These are phyloP conservation scores for Mucor piriformis DNA, from an alignment of 371 early-diverging fungal species.

Conservation along the genomic window DNA sequence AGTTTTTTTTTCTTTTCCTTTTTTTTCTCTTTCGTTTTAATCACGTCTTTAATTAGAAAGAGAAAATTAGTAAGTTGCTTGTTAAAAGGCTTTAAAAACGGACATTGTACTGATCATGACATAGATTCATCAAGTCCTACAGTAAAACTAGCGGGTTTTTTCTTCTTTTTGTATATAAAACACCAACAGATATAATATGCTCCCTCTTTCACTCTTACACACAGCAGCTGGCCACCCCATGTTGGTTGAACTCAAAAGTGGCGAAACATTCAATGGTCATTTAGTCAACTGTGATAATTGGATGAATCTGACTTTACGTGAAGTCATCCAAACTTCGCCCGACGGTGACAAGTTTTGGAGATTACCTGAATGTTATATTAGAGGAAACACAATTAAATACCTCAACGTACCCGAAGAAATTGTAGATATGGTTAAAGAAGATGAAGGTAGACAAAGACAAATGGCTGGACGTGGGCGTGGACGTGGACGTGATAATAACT, in stretches of 20 bases:
- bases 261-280: conserved; percentile 97
- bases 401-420: conserved; percentile 92
- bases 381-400: conserved; percentile 94
- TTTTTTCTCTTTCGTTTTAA: conserved; percentile 7
- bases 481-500: conserved; percentile 50
- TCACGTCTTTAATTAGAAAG: neutral
- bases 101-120: too few relatives aligned
- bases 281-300: conserved; percentile 96
- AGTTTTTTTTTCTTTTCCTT: neutral
- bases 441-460: conserved; percentile 51
- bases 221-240: conserved; percentile 91
- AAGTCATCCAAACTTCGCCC: conserved; percentile 93
- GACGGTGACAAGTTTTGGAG: conserved; percentile 94
- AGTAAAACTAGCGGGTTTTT: too few relatives aligned
- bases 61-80: neutral
- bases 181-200: conserved; percentile 45
- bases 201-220: conserved; percentile 90
- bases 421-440: conserved; percentile 89
- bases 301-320: conserved; percentile 96
- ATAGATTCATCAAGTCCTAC: neutral
- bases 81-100: neutral
- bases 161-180: too few relatives aligned
- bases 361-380: conserved; percentile 88
- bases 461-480: conserved; percentile 61
- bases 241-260: conserved; percentile 97